These are phyloP conservation scores for Brassica nigra DNA, from an alignment of 345 rosid species.

Conservation along the genomic window DNA sequence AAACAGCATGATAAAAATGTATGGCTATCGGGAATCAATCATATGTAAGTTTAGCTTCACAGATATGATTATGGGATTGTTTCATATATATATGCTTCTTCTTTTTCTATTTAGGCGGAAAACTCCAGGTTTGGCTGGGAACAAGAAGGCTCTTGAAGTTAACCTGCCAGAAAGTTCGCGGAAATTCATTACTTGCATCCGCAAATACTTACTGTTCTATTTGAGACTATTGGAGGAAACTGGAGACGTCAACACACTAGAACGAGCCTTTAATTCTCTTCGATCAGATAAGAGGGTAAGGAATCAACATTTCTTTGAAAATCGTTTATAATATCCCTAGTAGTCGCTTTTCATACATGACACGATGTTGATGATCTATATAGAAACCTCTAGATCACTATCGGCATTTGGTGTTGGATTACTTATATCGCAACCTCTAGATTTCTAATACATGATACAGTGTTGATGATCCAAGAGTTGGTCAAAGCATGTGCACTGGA, in stretches of 20 bases:
- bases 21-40: slow-evolving; percentile 18
- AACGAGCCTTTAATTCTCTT: slow-evolving; percentile 82
- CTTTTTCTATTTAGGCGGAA: slow-evolving; percentile 64
- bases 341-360: slow-evolving; percentile 9
- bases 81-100: slow-evolving; percentile 21
- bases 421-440: slow-evolving; percentile 20
- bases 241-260: slow-evolving; percentile 75
- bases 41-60: slow-evolving; percentile 2
- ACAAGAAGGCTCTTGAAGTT: slow-evolving; percentile 87
- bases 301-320: slow-evolving; percentile 17
- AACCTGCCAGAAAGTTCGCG: slow-evolving; percentile 95
- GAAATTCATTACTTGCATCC: slow-evolving; percentile 92
- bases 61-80: slow-evolving; percentile 13
- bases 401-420: slow-evolving; percentile 5
- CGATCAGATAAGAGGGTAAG: slow-evolving; percentile 92
- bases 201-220: slow-evolving; percentile 86
- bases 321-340: slow-evolving; percentile 6
- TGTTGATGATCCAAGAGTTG: slow-evolving; percentile 16
- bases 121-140: slow-evolving; percentile 74
- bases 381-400: not conserved
- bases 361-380: slow-evolving; percentile 8
- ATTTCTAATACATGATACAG: slow-evolving; percentile 22
- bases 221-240: slow-evolving; percentile 89
- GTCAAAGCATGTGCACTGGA: slow-evolving; percentile 17
- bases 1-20: slow-evolving; percentile 14